Conservation (phyloP, 139 green algal species). For the Chlamydomonas sp. region DNA sequence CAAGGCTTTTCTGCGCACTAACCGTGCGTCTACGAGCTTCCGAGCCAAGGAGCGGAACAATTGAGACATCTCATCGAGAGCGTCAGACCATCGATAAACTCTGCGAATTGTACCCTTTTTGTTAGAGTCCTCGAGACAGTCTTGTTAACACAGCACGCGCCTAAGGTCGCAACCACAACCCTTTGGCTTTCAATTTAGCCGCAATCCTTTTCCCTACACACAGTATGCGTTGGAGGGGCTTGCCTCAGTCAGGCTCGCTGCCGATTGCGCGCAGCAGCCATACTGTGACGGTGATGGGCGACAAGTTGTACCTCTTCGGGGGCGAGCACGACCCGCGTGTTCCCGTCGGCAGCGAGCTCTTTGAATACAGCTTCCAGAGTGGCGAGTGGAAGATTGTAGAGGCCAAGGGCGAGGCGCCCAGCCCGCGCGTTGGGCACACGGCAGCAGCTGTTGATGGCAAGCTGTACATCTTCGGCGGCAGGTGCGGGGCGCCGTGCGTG, state of each 20-base stretch:
- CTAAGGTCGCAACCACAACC: no score
- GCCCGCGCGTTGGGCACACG: conserved; percentile 45
- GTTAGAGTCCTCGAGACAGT: no score
- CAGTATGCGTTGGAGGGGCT: not conserved
- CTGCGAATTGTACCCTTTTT: no score
- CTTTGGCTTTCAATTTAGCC: not conserved
- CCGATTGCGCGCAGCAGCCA: conserved; percentile 15
- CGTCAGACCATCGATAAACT: no score
- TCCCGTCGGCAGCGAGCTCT: conserved; percentile 33
- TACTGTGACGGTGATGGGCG: conserved; percentile 18
- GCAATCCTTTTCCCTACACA: not conserved
- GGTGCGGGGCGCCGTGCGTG: not conserved
- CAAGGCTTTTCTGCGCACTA: no score
- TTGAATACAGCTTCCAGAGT: conserved; percentile 17
- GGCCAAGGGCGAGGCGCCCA: conserved; percentile 19
- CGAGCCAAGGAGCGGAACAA: no score
- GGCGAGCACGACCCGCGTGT: conserved; percentile 57
- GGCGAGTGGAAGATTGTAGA: conserved; percentile 32
- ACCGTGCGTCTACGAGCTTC: no score
- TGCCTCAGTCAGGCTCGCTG: not conserved
- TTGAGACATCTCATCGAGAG: no score
- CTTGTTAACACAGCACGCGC: no score
- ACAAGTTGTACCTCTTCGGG: conserved; percentile 47
- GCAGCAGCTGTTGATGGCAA: conserved; percentile 41
- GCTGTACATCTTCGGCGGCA: conserved; percentile 62